Evolutionary conservation across 1,284 basidiomycete genomes (phyloP), one percentile per base, ranked within the genome.

Genomic region (Leucoagaricus sp.): DNA sequence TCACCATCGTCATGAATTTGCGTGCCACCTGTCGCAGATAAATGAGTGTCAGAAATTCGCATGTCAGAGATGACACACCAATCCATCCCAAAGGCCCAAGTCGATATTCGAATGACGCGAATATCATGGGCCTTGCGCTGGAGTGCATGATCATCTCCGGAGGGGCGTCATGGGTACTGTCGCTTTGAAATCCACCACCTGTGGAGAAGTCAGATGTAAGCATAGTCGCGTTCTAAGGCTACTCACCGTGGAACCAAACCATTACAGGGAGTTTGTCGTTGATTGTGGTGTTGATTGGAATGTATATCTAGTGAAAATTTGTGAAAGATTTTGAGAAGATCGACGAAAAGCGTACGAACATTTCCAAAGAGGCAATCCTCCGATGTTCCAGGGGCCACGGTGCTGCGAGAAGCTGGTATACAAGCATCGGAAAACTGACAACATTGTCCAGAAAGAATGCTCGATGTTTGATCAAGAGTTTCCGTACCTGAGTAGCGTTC

Each of bases 301-400:
- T 58, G 29, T 64, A 72, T 26, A 75, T 64, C 73, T 75, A 53
- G 1, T 34, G 33, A 26, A 38, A 13, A 15, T 44, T 46, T 23
- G 36, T 49, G 53, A 51, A 19, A 23, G 10, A 17, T n/a, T 23
- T 21, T 15, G 51, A 33, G 4, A 23, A 26, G 29, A n/a, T n/a
- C n/a, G 17, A 3, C 21, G 12, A 46, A 7, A 45, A 25, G 25
- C 17, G 25, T 12, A 59, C 63, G 53, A n/a, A 75, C 75, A 57
- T 77, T 77, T 45, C 69, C 72, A 49, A 75, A 76, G 2, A 77
- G 61, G 55, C 75, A 77, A 55, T 77, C 75, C 58, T 77, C 75
- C 9, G 72, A 70, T 21, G 68, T 71, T 28, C 67, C 67, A 19
- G 65, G 19, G 1, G 58, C 53, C 1, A 71, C 63, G 1, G 56